Conservation (phyloP, 345 rosid genomes). For the Linum trigynum region DNA sequence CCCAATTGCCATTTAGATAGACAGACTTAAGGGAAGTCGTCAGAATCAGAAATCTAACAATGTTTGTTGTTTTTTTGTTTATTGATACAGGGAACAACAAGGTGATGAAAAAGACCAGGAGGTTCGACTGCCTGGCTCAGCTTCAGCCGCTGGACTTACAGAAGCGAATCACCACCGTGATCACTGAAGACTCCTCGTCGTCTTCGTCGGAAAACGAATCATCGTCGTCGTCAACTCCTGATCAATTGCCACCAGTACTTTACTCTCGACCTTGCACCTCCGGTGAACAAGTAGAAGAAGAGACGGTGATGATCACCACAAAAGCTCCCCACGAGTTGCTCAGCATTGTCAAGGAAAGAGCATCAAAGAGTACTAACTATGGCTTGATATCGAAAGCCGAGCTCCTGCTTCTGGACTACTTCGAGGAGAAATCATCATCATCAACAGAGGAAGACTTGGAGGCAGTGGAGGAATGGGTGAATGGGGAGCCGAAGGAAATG, state of each 20-base stretch:
- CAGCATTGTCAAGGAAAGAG: slow-evolving; percentile 6
- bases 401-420: slow-evolving; percentile 36
- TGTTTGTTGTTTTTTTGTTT: not conserved
- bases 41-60: not conserved
- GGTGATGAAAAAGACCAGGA: slow-evolving; percentile 24
- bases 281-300: slow-evolving; percentile 12
- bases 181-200: slow-evolving; percentile 9
- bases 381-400: slow-evolving; percentile 18
- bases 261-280: not conserved
- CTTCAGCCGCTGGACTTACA: slow-evolving; percentile 57
- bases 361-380: not conserved
- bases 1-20: not conserved
- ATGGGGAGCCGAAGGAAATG: slow-evolving; percentile 31
- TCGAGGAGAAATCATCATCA: slow-evolving; percentile 30
- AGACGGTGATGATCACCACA: not conserved
- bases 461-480: slow-evolving; percentile 51
- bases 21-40: not conserved
- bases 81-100: slow-evolving; percentile 34
- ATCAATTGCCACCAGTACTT: not conserved
- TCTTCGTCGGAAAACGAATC: slow-evolving; percentile 17
- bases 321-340: slow-evolving; percentile 15
- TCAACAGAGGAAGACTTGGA: slow-evolving; percentile 13
- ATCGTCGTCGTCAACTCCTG: not conserved
- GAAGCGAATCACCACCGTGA: slow-evolving; percentile 30
- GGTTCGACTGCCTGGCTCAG: slow-evolving; percentile 31